Conservation (phyloP, 106 monocot species). For the Dioscorea dumetorum region DNA sequence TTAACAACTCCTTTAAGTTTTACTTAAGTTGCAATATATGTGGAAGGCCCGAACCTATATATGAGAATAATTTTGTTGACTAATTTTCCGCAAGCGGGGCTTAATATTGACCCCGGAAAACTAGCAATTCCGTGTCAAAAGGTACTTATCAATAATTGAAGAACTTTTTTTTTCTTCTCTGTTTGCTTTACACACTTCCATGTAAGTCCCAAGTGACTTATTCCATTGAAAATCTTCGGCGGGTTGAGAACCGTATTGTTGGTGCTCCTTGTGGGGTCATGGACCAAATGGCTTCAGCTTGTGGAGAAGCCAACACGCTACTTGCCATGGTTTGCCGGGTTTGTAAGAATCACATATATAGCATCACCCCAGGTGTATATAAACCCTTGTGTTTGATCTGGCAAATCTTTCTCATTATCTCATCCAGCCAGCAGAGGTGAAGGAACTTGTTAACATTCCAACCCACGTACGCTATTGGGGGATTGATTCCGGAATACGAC, state of each 20-base stretch:
- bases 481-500: conserved; percentile 94
- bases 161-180: no score
- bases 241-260: conserved; percentile 96
- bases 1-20: no score
- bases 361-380: background rate
- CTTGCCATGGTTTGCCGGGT: conserved; percentile 99
- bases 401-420: background rate
- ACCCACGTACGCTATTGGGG: conserved; percentile 96
- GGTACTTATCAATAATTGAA: no score
- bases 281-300: conserved; percentile 99
- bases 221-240: conserved; percentile 8
- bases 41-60: no score
- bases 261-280: conserved; percentile 99
- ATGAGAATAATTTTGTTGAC: no score
- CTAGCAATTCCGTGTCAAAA: no score
- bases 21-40: no score
- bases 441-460: conserved; percentile 82
- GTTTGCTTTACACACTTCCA: background rate
- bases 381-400: background rate
- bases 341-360: conserved; percentile 4
- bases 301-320: conserved; percentile 96
- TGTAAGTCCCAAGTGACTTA: background rate
- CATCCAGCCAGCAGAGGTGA: conserved; percentile 90
- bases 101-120: no score
- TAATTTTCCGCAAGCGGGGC: no score